Evolutionary conservation across 495 filamentous ascomycete genomes (phyloP), one percentile per base, ranked within the genome.

Genomic region (Podospora pseudopauciseta): DNA sequence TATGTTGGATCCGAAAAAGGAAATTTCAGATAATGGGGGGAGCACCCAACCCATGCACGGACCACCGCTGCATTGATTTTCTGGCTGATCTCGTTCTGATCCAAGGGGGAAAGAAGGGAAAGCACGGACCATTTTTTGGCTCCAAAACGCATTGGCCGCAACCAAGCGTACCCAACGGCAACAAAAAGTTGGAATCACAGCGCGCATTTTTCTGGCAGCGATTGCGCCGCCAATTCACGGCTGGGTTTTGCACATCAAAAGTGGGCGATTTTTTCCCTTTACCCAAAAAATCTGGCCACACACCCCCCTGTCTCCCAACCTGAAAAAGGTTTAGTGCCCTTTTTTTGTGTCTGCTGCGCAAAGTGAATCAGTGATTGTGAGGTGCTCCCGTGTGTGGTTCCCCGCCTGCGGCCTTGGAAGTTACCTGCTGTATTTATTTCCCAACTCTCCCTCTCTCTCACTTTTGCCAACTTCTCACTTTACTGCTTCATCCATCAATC

Each of bases 281-380:
- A 68, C 66, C 69, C 53, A 20, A 39, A 63, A 68, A 70, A 68
- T 49, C 23, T 28, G 56, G 26, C 20, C 56, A 55, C 56, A 65
- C 67, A 60, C 54, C 67, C 60, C 53, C 55, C 68, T 19, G 32
- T 39, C 65, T 39, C 60, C 64, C 68, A 9, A 57, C 72, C 74
- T 27, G 30, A 72, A 75, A 72, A 32, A 20, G 67, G 74, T 75
- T 65, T 76, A 76, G 74, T 75, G 74, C 66, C 63, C 39, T 65
- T 53, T n/a, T 58, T 57, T 49, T 18, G 2, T 49, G 39, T 49
- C 7, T 32, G 23, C 30, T 32, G 30, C 30, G 30, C 30, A 32
- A 49, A 49, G 39, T 70, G 69, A 66, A 61, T 26, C 49, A n/a
- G 58, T 73, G 71, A 73, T 73, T 28, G 60, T 13, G 60, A 23